Evolutionary conservation across 345 rosid species (phyloP), one percentile per base, ranked within the genome.

Genomic region (Eucalyptus guilfoylei): DNA sequence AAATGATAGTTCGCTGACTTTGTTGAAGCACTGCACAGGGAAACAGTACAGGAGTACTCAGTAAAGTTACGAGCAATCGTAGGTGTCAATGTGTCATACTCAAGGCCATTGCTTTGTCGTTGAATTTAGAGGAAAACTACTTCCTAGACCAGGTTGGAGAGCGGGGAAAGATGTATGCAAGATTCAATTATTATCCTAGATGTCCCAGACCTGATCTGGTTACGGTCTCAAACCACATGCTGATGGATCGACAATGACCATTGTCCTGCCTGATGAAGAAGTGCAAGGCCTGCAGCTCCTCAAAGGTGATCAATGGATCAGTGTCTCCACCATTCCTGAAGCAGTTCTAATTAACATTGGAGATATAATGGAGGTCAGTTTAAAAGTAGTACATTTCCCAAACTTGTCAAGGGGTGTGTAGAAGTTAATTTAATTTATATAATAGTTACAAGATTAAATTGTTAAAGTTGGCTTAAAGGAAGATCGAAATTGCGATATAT

Each of bases 201-300:
- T 89, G 92, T 87, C 86, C 89, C 21, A 90, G 88, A n/a, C 91
- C 92, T 34, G 91, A 91, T 26, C 80, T 87, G 9, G 92, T 90
- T 87, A 49, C 26, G 93, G 91, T 37, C 80, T 89, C 49, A 90
- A 90, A 80, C 89, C 88, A 6, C 92, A 89, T 30, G 55, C 90
- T 9, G 91, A 91, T 42, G 87, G 86, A 86, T 87, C 87, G 0
- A 81, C 86, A 0, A 52, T 89, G 58, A 90, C 91, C n/a, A 19
- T 85, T 34, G 86, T 93, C 64, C 49, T 93, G 72, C 92, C 80
- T 8, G 92, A 91, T 86, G 87, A 69, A 54, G 92, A 91, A 88
- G 89, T 91, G 49, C 91, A 49, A 91, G 94, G 93, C 45, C 91
- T 91, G 42, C 93, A 90, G 44, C 11, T 91, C 64, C 88, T 76